Base-by-base conservation (phyloP, 768 basidiomycete genomes). In the Leccinum sublutescens region DNA sequence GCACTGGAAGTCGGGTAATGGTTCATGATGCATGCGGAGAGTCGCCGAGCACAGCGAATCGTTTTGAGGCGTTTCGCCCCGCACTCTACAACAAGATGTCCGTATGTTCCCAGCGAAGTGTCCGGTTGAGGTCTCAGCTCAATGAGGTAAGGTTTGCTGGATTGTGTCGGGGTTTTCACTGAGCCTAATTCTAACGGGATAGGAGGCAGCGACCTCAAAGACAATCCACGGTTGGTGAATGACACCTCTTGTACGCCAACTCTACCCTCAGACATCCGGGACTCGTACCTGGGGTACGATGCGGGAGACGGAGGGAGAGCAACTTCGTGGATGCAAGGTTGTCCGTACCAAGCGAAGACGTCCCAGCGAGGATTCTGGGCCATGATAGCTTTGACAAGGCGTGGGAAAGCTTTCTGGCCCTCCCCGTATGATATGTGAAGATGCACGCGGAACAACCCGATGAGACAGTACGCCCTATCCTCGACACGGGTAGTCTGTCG, bases 381-480 rank as follows among this genome's bases (percentile, higher is more conserved):
- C 5, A 57, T n/a, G 31, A 66, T 52, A 3, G 38, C 56, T 38
- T 60, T 58, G 4, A 64, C 19, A 12, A 70, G 54, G 21, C 69
- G 54, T 14, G 49, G 25, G 34, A 71, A 68, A 2, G 67, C 70
- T 23, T 52, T 56, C 25, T 55, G 19, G 0, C 65, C 69, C n/a
- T 62, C 66, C 17, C 70, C 69, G 31, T 71, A 71, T 3, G 57
- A 23, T 29, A 71, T 61, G 8, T 59, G 36, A n/a, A 71, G 25
- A 33, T 49, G 57, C 19, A 69, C 50, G 8, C 48, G 38, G 12
- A 71, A 64, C 2, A 71, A 11, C 1, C 66, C 66, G 10, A 67
- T 19, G 11, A 71, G 58, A 27, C 54, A 66, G 51, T 69, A 71
- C 2, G 68, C 66, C 12, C 33, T 55, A 27, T 71, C 70, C n/a